Percentiles rank a stretch among this genome's conserved stretches.
phyloP scores from a whole-genome alignment of 2,329 filamentous ascomycete genomes.

The Chaetothyriales sp. region DNA sequence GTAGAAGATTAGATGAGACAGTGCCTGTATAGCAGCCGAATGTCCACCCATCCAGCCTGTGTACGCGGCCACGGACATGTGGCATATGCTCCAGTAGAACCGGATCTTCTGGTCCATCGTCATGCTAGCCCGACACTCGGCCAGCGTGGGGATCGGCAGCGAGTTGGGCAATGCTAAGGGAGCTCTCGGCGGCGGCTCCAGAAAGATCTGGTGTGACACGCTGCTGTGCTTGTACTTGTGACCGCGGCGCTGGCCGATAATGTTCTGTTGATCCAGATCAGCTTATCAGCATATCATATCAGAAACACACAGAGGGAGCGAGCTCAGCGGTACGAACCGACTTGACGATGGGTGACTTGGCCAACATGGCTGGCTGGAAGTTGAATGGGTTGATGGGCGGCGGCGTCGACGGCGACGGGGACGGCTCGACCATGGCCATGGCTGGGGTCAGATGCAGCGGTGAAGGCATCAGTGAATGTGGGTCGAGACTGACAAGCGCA shows the following conservation, averaged over 20 bases:
- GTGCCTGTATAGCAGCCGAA: conserved; percentile 75
- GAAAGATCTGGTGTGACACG: conserved; percentile 91
- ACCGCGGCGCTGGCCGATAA: conserved; percentile 72
- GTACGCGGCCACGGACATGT: conserved; percentile 66
- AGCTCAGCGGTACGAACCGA: conserved; percentile 55
- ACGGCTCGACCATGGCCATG: conserved; percentile 3
- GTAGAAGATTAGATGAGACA: conserved; percentile 88
- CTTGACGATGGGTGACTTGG: conserved; percentile 56
- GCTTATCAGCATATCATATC: conserved; percentile 1
- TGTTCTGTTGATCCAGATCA: conserved; percentile 39
- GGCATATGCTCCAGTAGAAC: conserved; percentile 78
- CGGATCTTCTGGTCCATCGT: conserved; percentile 70
- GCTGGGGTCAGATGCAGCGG: background rate
- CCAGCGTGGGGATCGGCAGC: conserved; percentile 75
- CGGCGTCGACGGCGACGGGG: conserved; percentile 14
- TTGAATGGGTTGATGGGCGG: conserved; percentile 59
- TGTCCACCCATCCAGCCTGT: conserved; percentile 76
- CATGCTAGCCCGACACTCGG: conserved; percentile 81
- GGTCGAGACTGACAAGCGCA: conserved; percentile 25
- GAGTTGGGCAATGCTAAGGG: conserved; percentile 82
- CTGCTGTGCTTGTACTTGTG: conserved; percentile 98
- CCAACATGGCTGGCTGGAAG: conserved; percentile 70
- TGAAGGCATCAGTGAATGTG: conserved; percentile 32
- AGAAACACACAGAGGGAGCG: background rate
- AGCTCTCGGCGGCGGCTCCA: conserved; percentile 71